phyloP scores from a whole-genome alignment of 345 rosid genomes.

The Eucalyptus sp. region DNA sequence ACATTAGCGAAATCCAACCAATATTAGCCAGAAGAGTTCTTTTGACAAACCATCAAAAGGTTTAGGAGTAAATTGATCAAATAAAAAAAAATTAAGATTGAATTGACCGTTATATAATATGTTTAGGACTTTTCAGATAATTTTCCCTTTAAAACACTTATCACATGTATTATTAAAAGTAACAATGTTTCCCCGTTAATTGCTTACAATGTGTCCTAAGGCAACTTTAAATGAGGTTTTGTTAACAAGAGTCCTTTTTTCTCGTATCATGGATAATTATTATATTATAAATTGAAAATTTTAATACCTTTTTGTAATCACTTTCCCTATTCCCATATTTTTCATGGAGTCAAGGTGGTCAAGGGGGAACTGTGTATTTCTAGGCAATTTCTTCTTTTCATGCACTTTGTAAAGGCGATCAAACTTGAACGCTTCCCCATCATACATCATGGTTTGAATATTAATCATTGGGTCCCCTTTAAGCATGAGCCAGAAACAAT shows the following conservation, averaged over 20 bases:
- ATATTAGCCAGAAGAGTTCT: neutral
- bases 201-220: neutral
- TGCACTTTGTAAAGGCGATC: neutral
- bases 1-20: accelerated
- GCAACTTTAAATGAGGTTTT: neutral
- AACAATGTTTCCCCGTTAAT: neutral
- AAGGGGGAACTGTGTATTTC: neutral
- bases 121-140: neutral
- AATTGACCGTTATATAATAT: accelerated
- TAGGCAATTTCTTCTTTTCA: neutral
- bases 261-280: neutral
- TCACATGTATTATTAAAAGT: neutral
- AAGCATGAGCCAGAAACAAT: neutral
- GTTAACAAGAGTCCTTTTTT: neutral
- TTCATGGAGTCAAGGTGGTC: neutral
- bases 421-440: neutral
- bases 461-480: neutral
- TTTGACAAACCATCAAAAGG: neutral
- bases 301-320: neutral
- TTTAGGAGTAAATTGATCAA: neutral
- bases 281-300: neutral
- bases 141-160: neutral
- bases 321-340: neutral
- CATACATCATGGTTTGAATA: neutral
- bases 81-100: neutral